These are phyloP conservation scores for Colletotrichum horii DNA, from an alignment of 2,329 filamentous ascomycete species.

Conservation along the genomic window DNA sequence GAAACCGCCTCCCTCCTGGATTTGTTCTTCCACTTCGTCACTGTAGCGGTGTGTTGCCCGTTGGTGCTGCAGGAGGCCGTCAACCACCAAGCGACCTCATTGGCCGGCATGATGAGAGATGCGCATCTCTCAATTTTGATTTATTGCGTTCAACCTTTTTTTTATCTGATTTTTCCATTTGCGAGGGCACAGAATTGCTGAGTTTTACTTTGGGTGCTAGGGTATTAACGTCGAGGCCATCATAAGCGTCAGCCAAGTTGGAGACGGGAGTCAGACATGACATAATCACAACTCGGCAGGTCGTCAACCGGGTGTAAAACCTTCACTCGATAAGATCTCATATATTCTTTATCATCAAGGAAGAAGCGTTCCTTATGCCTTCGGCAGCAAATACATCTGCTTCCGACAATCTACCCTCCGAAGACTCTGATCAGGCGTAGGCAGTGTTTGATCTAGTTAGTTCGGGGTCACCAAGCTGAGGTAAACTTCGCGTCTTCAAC, in stretches of 20 bases:
- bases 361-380: neutral
- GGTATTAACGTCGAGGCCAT: neutral
- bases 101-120: neutral
- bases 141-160: neutral
- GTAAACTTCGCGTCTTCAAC: neutral
- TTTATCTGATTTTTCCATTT: no score
- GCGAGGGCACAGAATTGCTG: neutral
- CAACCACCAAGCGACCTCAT: neutral
- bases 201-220: neutral
- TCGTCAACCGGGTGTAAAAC: neutral
- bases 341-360: neutral
- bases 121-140: neutral
- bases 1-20: neutral
- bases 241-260: no score
- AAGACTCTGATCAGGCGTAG: neutral
- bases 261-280: neutral
- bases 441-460: neutral
- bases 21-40: neutral
- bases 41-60: neutral
- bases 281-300: neutral
- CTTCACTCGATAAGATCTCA: neutral
- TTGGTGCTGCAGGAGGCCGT: neutral
- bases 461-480: no score
- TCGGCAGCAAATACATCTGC: neutral
- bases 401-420: neutral